Evolutionary conservation across 768 basidiomycete genomes (phyloP).

Genomic region (Macrolepiota dolichaula): DNA sequence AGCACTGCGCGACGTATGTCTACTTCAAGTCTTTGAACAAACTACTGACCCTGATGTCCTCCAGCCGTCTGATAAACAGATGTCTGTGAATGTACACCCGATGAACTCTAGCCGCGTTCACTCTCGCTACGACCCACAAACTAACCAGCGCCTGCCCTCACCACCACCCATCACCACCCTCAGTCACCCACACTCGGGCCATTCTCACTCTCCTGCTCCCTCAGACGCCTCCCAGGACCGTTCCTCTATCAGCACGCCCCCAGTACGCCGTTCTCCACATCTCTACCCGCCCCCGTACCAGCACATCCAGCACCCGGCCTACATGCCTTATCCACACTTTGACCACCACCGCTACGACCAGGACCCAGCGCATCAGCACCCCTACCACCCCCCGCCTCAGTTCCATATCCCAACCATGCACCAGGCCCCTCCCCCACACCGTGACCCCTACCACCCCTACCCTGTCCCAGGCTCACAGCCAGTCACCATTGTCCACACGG

Average conservation of each 20-base stretch:
- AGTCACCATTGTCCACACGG: slow-evolving; percentile 49
- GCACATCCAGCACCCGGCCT: slow-evolving; percentile 26
- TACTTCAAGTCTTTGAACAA: not conserved
- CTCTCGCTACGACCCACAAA: slow-evolving; percentile 6
- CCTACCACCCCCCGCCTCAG: slow-evolving; percentile 18
- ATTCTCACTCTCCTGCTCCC: slow-evolving; percentile 56
- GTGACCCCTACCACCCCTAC: slow-evolving; percentile 24
- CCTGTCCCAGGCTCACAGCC: slow-evolving; percentile 29
- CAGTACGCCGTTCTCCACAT: slow-evolving; percentile 40
- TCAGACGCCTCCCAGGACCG: slow-evolving; percentile 60
- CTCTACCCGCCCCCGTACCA: slow-evolving; percentile 34
- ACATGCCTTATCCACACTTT: slow-evolving; percentile 27
- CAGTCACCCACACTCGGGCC: slow-evolving; percentile 25
- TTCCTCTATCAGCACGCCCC: slow-evolving; percentile 58
- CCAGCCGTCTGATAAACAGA: slow-evolving; percentile 5
- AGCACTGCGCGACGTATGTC: slow-evolving; percentile 27
- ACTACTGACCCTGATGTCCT: not conserved
- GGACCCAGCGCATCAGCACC: slow-evolving; percentile 18
- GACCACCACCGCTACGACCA: slow-evolving; percentile 28
- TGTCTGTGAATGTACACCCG: slow-evolving; percentile 12
- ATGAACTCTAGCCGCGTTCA: slow-evolving; percentile 2
- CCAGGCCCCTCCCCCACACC: slow-evolving; percentile 12
- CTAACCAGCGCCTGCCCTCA: slow-evolving; percentile 29
- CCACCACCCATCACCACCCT: slow-evolving; percentile 40
- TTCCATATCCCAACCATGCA: slow-evolving; percentile 17